Evolutionary conservation across 2,329 filamentous ascomycete genomes (phyloP).

Genomic region (Calonectria honghensis): DNA sequence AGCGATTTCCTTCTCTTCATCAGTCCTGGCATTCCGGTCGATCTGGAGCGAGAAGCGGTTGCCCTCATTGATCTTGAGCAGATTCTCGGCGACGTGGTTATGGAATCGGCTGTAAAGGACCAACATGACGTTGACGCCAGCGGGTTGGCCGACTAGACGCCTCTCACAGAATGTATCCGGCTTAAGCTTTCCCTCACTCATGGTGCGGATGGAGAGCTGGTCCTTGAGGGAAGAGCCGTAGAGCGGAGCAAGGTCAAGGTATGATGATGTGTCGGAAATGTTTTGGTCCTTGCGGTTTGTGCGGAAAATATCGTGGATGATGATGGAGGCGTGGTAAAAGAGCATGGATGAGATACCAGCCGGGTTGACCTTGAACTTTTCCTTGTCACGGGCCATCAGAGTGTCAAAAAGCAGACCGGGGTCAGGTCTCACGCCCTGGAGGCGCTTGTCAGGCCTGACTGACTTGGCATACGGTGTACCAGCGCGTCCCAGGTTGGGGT

Average conservation of each 20-base stretch:
- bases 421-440: slow-evolving; percentile 77
- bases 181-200: slow-evolving; percentile 80
- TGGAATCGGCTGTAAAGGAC: slow-evolving; percentile 83
- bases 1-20: slow-evolving; percentile 49
- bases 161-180: slow-evolving; percentile 82
- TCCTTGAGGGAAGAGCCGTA: slow-evolving; percentile 81
- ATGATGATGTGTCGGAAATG: slow-evolving; percentile 81
- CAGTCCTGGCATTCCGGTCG: slow-evolving; percentile 13
- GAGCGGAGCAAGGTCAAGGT: slow-evolving; percentile 83
- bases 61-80: slow-evolving; percentile 80
- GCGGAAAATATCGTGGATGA: slow-evolving; percentile 62
- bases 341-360: slow-evolving; percentile 84
- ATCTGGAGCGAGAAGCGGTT: slow-evolving; percentile 69
- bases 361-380: slow-evolving; percentile 75
- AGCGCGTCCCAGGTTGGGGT: slow-evolving; percentile 78
- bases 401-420: slow-evolving; percentile 81
- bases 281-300: slow-evolving; percentile 76
- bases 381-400: slow-evolving; percentile 73
- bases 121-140: slow-evolving; percentile 79
- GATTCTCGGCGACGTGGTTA: slow-evolving; percentile 78
- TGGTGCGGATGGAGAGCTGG: slow-evolving; percentile 77
- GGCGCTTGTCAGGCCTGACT: slow-evolving; percentile 73
- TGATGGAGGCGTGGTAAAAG: slow-evolving; percentile 83
- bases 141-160: slow-evolving; percentile 79
- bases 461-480: slow-evolving; percentile 81